A percentile compares a stretch with the other conserved stretches of the same genome.
Conservation (phyloP, 257 asterid species). For the Gentiana dahurica region DNA sequence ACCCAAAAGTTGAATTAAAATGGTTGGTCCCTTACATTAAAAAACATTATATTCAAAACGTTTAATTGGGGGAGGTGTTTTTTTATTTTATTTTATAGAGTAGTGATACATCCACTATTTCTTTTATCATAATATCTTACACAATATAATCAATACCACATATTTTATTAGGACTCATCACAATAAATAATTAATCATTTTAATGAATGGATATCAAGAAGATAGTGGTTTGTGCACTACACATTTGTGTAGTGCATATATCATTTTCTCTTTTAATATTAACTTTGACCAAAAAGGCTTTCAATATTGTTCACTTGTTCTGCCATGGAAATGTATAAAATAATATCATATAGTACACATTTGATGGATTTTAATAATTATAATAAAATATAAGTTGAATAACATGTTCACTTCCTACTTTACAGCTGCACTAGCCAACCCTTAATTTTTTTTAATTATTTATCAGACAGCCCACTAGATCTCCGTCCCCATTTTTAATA, state of each 20-base stretch:
- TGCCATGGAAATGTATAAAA: slow-evolving; percentile 4
- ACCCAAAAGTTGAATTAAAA: slow-evolving; percentile 15
- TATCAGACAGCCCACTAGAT: too few relatives aligned
- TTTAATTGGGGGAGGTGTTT: slow-evolving; percentile 6
- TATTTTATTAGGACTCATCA: too few relatives aligned
- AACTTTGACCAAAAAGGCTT: slow-evolving; percentile 21
- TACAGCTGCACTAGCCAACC: slow-evolving; percentile 30
- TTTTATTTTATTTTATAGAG: background rate
- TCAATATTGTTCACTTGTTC: slow-evolving; percentile 12
- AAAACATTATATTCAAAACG: slow-evolving; percentile 7
- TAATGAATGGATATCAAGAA: too few relatives aligned
- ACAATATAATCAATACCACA: too few relatives aligned
- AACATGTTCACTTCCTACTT: slow-evolving; percentile 27
- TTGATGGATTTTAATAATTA: slow-evolving; percentile 18
- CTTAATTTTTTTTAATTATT: slow-evolving; percentile 12
- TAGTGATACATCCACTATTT: too few relatives aligned
- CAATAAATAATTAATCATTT: too few relatives aligned
- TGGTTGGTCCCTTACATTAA: slow-evolving; percentile 11
- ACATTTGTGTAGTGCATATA: too few relatives aligned
- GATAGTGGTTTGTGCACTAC: too few relatives aligned
- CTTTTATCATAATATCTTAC: too few relatives aligned
- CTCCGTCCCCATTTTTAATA: too few relatives aligned
- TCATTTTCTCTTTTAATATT: background rate
- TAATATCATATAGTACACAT: slow-evolving; percentile 19
- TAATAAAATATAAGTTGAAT: slow-evolving; percentile 6